These are phyloP conservation scores for Fusarium begoniae DNA, from an alignment of 2,329 filamentous ascomycete species.

Conservation along the genomic window DNA sequence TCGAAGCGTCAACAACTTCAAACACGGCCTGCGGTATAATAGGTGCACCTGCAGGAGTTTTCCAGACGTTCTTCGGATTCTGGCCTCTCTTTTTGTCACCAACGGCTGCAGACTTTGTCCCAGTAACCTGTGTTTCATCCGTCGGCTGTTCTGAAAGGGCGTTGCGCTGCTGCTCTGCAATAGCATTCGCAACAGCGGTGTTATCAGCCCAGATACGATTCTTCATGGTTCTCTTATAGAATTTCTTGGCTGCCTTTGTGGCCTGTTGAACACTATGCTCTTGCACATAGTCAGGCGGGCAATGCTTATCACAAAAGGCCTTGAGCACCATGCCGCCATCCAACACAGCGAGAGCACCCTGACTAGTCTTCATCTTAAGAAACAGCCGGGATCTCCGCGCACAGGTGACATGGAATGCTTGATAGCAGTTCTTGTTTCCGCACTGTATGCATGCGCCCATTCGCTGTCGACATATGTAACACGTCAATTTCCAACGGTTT, in stretches of 20 bases:
- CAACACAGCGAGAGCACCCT: conserved; percentile 79
- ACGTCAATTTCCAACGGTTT: conserved; percentile 90
- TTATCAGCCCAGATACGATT: conserved; percentile 92
- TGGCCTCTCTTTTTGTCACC: conserved; percentile 77
- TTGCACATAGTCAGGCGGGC: conserved; percentile 85
- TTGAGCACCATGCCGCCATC: conserved; percentile 86
- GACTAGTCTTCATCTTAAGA: conserved; percentile 94
- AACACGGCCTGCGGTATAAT: conserved; percentile 92
- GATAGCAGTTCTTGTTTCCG: conserved; percentile 95
- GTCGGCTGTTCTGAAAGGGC: conserved; percentile 73
- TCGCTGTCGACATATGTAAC: conserved; percentile 95
- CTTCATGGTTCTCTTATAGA: conserved; percentile 89
- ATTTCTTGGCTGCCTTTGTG: conserved; percentile 83
- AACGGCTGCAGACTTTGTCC: conserved; percentile 78
- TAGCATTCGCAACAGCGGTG: conserved; percentile 80
- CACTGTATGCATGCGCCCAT: conserved; percentile 99
- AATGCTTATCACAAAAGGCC: conserved; percentile 95
- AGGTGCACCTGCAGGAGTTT: conserved; percentile 91
- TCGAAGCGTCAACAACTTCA: conserved; percentile 82
- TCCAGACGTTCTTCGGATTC: conserved; percentile 69
- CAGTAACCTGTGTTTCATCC: conserved; percentile 85
- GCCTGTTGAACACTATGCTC: conserved; percentile 86
- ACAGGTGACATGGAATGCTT: conserved; percentile 97
- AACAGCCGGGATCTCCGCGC: conserved; percentile 87
- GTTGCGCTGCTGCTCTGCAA: conserved; percentile 77